Base-by-base conservation (phyloP, 2,329 filamentous ascomycete species). In the Stromatinia cepivora region DNA sequence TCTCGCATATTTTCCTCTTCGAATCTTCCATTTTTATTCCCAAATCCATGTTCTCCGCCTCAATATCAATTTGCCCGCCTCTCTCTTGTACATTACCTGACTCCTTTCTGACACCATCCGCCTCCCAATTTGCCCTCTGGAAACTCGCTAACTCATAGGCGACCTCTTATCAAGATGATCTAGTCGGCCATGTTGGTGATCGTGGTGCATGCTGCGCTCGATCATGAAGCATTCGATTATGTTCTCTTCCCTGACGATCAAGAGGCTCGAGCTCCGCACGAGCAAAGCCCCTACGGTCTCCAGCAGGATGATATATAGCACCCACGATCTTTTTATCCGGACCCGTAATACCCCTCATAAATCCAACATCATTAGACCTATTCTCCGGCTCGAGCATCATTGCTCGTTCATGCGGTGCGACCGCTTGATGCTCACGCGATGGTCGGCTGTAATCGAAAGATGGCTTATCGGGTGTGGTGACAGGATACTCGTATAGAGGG, bases 121-220 rank as follows among this genome's bases (percentile, higher is more conserved):
- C 15, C 28, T 54, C 8, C 28, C 6, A 54, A 5, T 2, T 22
- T 56, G 20, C 17, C 10, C 53, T 11, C 17, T 10, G 2, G 31
- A 34, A 34, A 10, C 53, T 56, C 9, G 20, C 53, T 22, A 56
- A 31, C 17, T n/a, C 10, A 31, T 22, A 36, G 1, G 9, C 5
- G 0, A 34, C 4, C 11, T 56, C 15, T n/a, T 13, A 36, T 56
- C 28, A 22, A 13, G 31, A 34, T 56, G 53, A n/a, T 68, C 77
- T 31, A 78, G 76, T 46, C 13, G 58, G 42, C 39, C 39, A 61
- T 4, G 39, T 22, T 34, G 28, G 25, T 15, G 58, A 48, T 4
- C 39, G 58, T 2, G 58, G 42, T 22, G 17, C 25, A 15, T 61
- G 58, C 42, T 61, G 58, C 58, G 58, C 58, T 46, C 17, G 11